These are phyloP conservation scores for Beauveria medogensis DNA, from an alignment of 2,329 filamentous ascomycete genomes.

Conservation along the genomic window DNA sequence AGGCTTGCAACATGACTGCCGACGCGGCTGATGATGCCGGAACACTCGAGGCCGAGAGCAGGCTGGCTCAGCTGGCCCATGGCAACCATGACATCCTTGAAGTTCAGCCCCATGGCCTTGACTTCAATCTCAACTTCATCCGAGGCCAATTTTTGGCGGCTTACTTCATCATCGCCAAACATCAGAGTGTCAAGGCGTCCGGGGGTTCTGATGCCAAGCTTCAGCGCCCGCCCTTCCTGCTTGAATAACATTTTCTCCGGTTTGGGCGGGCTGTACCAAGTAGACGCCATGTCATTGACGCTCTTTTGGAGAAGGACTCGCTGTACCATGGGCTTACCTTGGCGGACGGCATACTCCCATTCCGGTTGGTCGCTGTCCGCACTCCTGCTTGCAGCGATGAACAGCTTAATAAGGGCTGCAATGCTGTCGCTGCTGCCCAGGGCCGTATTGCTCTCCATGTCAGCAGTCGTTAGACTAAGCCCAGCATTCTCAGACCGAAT, in stretches of 20 bases:
- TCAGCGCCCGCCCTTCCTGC: conserved; percentile 10
- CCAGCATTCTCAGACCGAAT: not conserved
- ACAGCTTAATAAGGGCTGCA: not conserved
- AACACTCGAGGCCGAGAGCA: conserved; percentile 20
- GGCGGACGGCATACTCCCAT: not conserved
- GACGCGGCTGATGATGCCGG: conserved; percentile 16
- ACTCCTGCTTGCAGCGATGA: not conserved
- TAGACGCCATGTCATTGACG: not conserved
- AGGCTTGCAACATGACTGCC: conserved; percentile 16
- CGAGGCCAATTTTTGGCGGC: conserved; percentile 14
- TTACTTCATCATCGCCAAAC: conserved; percentile 11
- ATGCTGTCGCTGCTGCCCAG: not conserved
- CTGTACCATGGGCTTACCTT: not conserved
- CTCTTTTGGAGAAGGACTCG: not conserved
- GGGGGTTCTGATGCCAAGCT: conserved; percentile 15
- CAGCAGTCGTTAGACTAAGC: not conserved
- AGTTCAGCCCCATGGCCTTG: conserved; percentile 9
- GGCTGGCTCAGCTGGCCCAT: conserved; percentile 18
- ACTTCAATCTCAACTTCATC: too few relatives aligned
- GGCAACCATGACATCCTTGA: conserved; percentile 28
- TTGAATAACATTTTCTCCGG: not conserved
- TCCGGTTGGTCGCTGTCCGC: not conserved
- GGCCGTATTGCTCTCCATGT: not conserved
- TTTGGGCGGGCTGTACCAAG: not conserved
- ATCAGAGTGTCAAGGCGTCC: conserved; percentile 19